phyloP scores from a whole-genome alignment of 345 rosid species.

The Excoecaria cochinchinensis region DNA sequence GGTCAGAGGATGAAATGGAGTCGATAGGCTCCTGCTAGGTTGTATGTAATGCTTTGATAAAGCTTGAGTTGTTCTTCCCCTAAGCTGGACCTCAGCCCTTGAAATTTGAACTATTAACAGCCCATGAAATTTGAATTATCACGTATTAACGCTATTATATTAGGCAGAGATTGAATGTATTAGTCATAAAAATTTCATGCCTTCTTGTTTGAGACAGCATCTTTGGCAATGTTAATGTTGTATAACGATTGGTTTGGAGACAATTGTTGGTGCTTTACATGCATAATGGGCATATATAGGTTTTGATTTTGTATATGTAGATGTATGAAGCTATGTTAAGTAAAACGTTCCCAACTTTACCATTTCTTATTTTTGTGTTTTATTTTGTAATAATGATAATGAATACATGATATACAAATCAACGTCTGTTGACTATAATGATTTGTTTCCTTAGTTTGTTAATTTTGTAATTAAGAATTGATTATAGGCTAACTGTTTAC shows the following conservation, averaged over 20 bases:
- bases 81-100: neutral
- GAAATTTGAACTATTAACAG: neutral
- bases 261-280: neutral
- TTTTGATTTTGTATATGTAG: neutral
- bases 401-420: neutral
- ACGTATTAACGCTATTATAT: neutral
- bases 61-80: neutral
- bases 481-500: no score
- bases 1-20: neutral
- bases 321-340: neutral
- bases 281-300: neutral
- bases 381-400: neutral
- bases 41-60: neutral
- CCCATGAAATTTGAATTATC: neutral
- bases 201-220: neutral
- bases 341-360: no score
- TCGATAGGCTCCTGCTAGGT: neutral
- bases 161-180: neutral
- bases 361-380: neutral
- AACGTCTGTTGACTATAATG: no score
- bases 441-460: no score
- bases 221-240: neutral
- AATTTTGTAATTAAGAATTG: no score
- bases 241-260: neutral
- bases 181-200: neutral